These are phyloP conservation scores for Thelonectria rubi DNA, from an alignment of 2,329 filamentous ascomycete genomes.

Conservation along the genomic window DNA sequence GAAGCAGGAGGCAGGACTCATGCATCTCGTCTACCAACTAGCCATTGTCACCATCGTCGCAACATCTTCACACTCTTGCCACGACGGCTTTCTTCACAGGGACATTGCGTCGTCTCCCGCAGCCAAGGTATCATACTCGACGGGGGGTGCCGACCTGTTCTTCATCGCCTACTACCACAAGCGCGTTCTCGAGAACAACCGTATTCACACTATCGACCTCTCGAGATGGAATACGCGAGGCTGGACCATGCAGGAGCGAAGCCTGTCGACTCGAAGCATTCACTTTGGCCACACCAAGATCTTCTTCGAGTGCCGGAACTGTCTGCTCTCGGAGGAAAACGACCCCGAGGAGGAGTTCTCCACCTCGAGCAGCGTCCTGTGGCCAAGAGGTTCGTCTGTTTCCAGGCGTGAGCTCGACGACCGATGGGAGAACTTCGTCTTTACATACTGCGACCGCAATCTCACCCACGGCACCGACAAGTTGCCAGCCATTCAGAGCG, in stretches of 20 bases:
- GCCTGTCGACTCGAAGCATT: neutral
- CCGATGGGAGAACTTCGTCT: neutral
- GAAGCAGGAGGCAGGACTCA: neutral
- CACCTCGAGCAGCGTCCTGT: neutral
- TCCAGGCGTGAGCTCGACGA: too few relatives aligned
- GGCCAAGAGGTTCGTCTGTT: too few relatives aligned
- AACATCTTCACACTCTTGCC: too few relatives aligned
- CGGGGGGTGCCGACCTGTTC: neutral
- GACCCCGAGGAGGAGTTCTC: neutral
- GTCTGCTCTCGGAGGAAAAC: neutral
- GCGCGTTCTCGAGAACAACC: neutral
- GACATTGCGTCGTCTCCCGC: too few relatives aligned
- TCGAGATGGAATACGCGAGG: neutral
- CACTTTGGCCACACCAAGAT: neutral
- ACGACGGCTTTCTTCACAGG: too few relatives aligned
- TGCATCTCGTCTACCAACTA: neutral
- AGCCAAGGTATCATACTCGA: neutral
- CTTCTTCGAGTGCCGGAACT: neutral
- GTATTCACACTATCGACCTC: neutral
- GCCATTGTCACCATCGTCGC: neutral
- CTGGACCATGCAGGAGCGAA: neutral
- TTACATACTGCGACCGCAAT: neutral
- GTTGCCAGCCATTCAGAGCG: neutral
- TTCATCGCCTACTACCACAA: neutral
- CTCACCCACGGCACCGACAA: neutral